Percentiles rank a stretch among this genome's conserved stretches.
Conservation (phyloP, 805 yeast genomes). For the Wickerhamomyces chambardii region DNA sequence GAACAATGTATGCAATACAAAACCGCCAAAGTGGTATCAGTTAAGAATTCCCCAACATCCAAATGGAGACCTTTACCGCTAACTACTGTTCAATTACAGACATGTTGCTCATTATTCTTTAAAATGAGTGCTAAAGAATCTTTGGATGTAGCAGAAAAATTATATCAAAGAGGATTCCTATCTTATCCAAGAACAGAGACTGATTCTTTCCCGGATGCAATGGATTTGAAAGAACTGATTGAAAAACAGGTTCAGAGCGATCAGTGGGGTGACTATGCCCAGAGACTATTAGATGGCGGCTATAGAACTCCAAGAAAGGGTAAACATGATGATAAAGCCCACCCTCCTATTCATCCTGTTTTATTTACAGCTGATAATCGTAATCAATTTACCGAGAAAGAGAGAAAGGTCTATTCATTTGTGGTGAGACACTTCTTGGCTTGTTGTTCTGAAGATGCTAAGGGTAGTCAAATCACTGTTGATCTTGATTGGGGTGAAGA, state of each 20-base stretch:
- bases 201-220: slow-evolving; percentile 67
- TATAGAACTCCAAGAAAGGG: slow-evolving; percentile 74
- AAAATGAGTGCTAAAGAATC: slow-evolving; percentile 76
- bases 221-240: slow-evolving; percentile 61
- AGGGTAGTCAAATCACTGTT: slow-evolving; percentile 59
- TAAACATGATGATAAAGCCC: slow-evolving; percentile 85
- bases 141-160: slow-evolving; percentile 69
- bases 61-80: slow-evolving; percentile 84
- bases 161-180: slow-evolving; percentile 78
- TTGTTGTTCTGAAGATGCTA: slow-evolving; percentile 86
- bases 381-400: slow-evolving; percentile 27
- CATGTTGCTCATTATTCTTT: slow-evolving; percentile 68
- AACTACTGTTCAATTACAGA: slow-evolving; percentile 91
- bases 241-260: slow-evolving; percentile 45
- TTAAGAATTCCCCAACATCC: slow-evolving; percentile 54
- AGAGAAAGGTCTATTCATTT: slow-evolving; percentile 75
- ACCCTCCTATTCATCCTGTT: slow-evolving; percentile 96
- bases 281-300: slow-evolving; percentile 23
- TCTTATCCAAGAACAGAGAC: slow-evolving; percentile 99
- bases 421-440: slow-evolving; percentile 83
- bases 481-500: slow-evolving; percentile 75
- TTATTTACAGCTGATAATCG: slow-evolving; percentile 25
- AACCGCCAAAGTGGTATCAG: slow-evolving; percentile 38
- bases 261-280: slow-evolving; percentile 72
- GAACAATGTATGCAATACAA: slow-evolving; percentile 52